phyloP scores from a whole-genome alignment of 805 yeast species.

The Starmerella floris region DNA sequence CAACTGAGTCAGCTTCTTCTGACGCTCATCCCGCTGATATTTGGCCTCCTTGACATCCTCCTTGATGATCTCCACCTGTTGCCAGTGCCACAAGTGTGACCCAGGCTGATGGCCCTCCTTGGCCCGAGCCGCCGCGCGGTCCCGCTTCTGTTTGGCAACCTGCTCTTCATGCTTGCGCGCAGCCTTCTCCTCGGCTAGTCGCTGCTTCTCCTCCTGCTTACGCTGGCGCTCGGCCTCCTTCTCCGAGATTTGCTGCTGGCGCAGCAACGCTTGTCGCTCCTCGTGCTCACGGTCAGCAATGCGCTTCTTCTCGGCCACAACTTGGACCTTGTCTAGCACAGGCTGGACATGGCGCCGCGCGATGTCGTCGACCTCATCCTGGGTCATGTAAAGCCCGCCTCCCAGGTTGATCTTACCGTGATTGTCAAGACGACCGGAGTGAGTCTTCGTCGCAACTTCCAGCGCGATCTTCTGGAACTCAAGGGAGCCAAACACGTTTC shows the following conservation, averaged over 20 bases:
- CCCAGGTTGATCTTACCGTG: slow-evolving; percentile 61
- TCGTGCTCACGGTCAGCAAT: slow-evolving; percentile 36
- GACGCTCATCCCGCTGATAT: slow-evolving; percentile 14
- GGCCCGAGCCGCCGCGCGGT: slow-evolving; percentile 16
- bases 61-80: slow-evolving; percentile 19
- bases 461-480: slow-evolving; percentile 60
- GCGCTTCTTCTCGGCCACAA: slow-evolving; percentile 60
- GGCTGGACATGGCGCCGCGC: slow-evolving; percentile 76
- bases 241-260: slow-evolving; percentile 19
- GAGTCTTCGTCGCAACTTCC: slow-evolving; percentile 58
- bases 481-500: slow-evolving; percentile 32
- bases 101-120: slow-evolving; percentile 16
- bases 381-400: slow-evolving; percentile 71
- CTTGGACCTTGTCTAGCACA: slow-evolving; percentile 57
- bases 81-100: slow-evolving; percentile 18
- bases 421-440: slow-evolving; percentile 42
- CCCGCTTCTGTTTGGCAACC: slow-evolving; percentile 17
- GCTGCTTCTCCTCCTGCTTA: slow-evolving; percentile 29
- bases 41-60: slow-evolving; percentile 21
- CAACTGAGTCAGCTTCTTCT: slow-evolving; percentile 14
- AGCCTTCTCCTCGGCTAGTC: slow-evolving; percentile 17
- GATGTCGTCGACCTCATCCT: slow-evolving; percentile 60
- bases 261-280: slow-evolving; percentile 32
- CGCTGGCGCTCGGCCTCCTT: slow-evolving; percentile 14
- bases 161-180: slow-evolving; percentile 10